These are phyloP conservation scores for Acer negundo DNA, from an alignment of 345 rosid genomes.

Conservation along the genomic window DNA sequence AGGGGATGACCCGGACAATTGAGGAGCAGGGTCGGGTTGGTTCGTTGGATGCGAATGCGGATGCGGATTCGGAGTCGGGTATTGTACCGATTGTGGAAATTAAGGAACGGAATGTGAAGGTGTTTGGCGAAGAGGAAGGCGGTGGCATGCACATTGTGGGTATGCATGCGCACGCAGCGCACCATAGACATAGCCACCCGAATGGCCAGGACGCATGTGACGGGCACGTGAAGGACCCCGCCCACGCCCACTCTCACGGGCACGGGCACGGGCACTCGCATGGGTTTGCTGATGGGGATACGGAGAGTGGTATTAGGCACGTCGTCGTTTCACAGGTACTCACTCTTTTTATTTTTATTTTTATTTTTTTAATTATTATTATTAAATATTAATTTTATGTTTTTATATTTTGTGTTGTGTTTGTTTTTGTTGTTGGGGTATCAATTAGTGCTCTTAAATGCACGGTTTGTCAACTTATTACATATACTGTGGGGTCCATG, in stretches of 20 bases:
- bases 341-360: background rate
- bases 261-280: slow-evolving; percentile 21
- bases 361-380: no score
- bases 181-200: slow-evolving; percentile 74
- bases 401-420: no score
- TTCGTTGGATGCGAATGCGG: slow-evolving; percentile 32
- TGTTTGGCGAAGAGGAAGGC: slow-evolving; percentile 85
- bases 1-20: slow-evolving; percentile 42
- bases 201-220: slow-evolving; percentile 61
- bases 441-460: background rate
- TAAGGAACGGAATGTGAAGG: slow-evolving; percentile 40
- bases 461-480: background rate
- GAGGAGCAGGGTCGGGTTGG: slow-evolving; percentile 49
- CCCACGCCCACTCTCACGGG: slow-evolving; percentile 24
- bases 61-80: slow-evolving; percentile 36
- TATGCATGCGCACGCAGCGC: slow-evolving; percentile 85
- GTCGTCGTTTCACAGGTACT: slow-evolving; percentile 93
- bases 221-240: slow-evolving; percentile 33
- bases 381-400: no score
- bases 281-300: slow-evolving; percentile 47
- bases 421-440: background rate
- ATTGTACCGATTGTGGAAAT: slow-evolving; percentile 35
- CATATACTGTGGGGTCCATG: background rate
- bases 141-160: slow-evolving; percentile 92
- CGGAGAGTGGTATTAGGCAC: slow-evolving; percentile 64